Conservation (phyloP, 192 early-diverging fungal species). For the Coemansia sp. region DNA sequence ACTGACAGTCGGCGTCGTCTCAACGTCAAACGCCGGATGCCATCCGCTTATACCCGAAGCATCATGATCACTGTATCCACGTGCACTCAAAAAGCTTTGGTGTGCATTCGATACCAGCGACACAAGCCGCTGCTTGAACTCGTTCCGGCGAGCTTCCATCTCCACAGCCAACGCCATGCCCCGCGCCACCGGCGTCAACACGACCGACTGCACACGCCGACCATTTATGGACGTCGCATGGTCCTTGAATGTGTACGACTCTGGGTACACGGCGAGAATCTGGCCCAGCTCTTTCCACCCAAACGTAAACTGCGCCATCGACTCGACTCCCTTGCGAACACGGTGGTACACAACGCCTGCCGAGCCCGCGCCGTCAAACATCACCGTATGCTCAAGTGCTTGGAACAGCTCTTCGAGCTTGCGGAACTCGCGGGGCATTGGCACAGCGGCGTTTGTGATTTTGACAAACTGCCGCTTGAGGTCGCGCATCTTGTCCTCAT, state of each 20-base stretch:
- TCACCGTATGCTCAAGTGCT: slow-evolving; percentile 41
- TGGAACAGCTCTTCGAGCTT: slow-evolving; percentile 51
- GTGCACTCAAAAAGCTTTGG: slow-evolving; percentile 17
- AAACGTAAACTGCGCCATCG: slow-evolving; percentile 57
- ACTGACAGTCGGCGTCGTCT: slow-evolving; percentile 14
- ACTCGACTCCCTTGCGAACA: slow-evolving; percentile 55
- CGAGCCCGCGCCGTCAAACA: slow-evolving; percentile 30
- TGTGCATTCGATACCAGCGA: slow-evolving; percentile 20
- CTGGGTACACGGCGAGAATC: slow-evolving; percentile 56
- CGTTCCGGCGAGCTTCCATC: slow-evolving; percentile 29
- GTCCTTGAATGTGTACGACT: slow-evolving; percentile 45
- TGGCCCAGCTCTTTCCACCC: slow-evolving; percentile 55
- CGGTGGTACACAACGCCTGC: slow-evolving; percentile 51
- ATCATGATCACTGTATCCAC: slow-evolving; percentile 18
- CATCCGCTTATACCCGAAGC: slow-evolving; percentile 6
- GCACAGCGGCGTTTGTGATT: slow-evolving; percentile 9
- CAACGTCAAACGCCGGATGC: slow-evolving; percentile 43
- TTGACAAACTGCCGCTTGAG: slow-evolving; percentile 41
- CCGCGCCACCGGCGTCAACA: slow-evolving; percentile 20
- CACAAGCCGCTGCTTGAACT: slow-evolving; percentile 23
- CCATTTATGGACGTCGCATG: slow-evolving; percentile 22
- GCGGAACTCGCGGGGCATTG: slow-evolving; percentile 26
- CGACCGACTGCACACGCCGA: slow-evolving; percentile 37
- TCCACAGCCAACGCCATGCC: slow-evolving; percentile 29
- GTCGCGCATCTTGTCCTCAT: slow-evolving; percentile 23